These are phyloP conservation scores for Evernia prunastri DNA, from an alignment of 495 filamentous ascomycete genomes.

Conservation along the genomic window DNA sequence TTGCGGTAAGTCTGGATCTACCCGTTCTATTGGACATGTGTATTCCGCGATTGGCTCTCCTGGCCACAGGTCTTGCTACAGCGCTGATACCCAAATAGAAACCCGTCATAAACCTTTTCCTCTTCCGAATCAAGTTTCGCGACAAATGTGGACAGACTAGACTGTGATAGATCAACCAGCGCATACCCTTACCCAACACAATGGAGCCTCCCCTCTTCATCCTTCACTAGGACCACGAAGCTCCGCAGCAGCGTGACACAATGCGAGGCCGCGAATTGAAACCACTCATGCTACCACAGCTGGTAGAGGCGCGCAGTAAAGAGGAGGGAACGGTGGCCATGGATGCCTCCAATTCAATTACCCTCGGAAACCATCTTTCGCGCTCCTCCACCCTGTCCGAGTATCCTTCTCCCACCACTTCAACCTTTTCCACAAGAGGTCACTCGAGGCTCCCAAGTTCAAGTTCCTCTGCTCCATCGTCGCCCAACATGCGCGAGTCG, in stretches of 20 bases:
- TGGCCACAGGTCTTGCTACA: background rate
- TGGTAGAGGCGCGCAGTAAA: slow-evolving; percentile 26
- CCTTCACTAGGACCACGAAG: background rate
- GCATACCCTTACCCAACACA: background rate
- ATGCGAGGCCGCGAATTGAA: slow-evolving; percentile 25
- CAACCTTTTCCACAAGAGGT: slow-evolving; percentile 25
- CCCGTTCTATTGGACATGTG: background rate
- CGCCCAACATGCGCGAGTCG: slow-evolving; percentile 44
- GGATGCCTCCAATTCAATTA: slow-evolving; percentile 18
- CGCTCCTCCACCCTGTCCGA: slow-evolving; percentile 26
- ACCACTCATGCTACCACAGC: slow-evolving; percentile 23
- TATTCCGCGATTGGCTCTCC: slow-evolving; percentile 4
- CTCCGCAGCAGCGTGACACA: background rate
- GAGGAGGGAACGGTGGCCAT: slow-evolving; percentile 9
- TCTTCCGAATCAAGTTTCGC: background rate
- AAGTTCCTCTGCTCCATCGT: slow-evolving; percentile 53
- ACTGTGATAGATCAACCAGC: background rate
- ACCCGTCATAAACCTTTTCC: background rate
- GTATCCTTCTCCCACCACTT: slow-evolving; percentile 23
- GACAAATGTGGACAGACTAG: background rate
- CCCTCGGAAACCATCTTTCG: slow-evolving; percentile 19
- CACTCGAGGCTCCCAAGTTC: slow-evolving; percentile 43
- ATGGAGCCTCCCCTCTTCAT: background rate
- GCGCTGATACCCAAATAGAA: slow-evolving; percentile 6
- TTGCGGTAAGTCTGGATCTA: slow-evolving; percentile 9